Percentiles rank a stretch among this genome's conserved stretches.
Evolutionary conservation across 805 yeast genomes (phyloP).

Genomic region (Yarrowia phangngaensis): DNA sequence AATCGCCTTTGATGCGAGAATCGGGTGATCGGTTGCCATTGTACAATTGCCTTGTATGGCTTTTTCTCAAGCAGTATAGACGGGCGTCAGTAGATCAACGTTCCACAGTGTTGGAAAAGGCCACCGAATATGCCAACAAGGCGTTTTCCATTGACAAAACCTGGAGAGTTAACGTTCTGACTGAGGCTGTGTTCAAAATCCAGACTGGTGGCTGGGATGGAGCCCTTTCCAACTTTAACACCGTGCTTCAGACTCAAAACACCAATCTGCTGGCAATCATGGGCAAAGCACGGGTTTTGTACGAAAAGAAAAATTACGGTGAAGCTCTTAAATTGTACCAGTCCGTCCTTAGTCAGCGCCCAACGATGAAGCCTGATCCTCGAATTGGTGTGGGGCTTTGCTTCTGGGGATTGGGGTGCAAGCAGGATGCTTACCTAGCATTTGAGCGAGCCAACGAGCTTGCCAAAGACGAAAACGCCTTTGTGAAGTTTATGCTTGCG

Average conservation of each 20-base stretch:
- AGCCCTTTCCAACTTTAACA: slow-evolving; percentile 67
- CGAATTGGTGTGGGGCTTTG: slow-evolving; percentile 93
- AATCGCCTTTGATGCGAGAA: slow-evolving; percentile 32
- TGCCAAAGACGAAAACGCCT: slow-evolving; percentile 47
- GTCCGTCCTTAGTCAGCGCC: slow-evolving; percentile 70
- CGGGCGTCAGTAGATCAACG: slow-evolving; percentile 33
- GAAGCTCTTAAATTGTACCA: slow-evolving; percentile 80
- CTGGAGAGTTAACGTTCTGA: slow-evolving; percentile 50
- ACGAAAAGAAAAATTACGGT: slow-evolving; percentile 65
- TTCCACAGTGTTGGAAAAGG: slow-evolving; percentile 34
- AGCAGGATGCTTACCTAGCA: slow-evolving; percentile 67
- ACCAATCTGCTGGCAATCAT: slow-evolving; percentile 70
- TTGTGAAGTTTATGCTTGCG: slow-evolving; percentile 19
- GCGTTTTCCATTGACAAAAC: slow-evolving; percentile 49
- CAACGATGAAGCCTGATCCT: slow-evolving; percentile 78
- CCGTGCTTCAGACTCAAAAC: slow-evolving; percentile 50
- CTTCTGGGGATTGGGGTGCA: slow-evolving; percentile 82
- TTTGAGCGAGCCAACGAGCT: slow-evolving; percentile 79
- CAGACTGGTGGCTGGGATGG: slow-evolving; percentile 62
- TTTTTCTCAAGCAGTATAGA: slow-evolving; percentile 42
- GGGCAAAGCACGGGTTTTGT: slow-evolving; percentile 78
- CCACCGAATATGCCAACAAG: slow-evolving; percentile 47
- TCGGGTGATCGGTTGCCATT: slow-evolving; percentile 50
- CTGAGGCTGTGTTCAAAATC: slow-evolving; percentile 62
- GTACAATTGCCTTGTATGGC: slow-evolving; percentile 69